Evolutionary conservation across 1,284 basidiomycete genomes (phyloP).

Genomic region (Fomitiporia mediterranea): DNA sequence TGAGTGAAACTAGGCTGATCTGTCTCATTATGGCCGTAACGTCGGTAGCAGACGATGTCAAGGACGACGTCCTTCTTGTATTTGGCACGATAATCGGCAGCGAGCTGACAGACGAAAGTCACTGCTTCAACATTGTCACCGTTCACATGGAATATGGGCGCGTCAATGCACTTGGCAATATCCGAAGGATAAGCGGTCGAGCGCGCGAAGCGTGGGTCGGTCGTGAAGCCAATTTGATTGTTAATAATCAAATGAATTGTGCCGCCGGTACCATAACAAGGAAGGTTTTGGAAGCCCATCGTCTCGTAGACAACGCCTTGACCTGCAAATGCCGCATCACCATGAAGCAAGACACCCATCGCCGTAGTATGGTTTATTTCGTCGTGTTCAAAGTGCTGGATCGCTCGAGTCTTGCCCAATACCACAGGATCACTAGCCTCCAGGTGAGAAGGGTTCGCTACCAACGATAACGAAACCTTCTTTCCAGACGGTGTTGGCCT

Average conservation of each 20-base stretch:
- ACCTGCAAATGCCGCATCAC: constrained; percentile 98
- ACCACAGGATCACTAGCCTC: constrained; percentile 98
- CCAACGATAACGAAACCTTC: constrained; percentile 95
- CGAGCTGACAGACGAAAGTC: constrained; percentile 96
- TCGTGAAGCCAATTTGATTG: constrained; percentile 99
- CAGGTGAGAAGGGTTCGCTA: constrained; percentile 97
- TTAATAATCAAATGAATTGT: constrained; percentile 99
- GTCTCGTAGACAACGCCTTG: constrained; percentile 99
- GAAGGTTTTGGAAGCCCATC: constrained; percentile 97
- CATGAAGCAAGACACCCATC: constrained; percentile 95
- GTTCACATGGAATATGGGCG: constrained; percentile 99
- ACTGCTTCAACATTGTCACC: constrained; percentile 99
- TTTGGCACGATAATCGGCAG: constrained; percentile 96
- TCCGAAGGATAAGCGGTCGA: constrained; percentile 99
- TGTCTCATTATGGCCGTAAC: constrained; percentile 98
- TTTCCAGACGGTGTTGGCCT: constrained; percentile 97
- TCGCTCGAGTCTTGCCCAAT: constrained; percentile 93
- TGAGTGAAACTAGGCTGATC: constrained; percentile 99
- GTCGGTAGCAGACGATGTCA: constrained; percentile 98
- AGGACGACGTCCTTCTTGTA: constrained; percentile 99
- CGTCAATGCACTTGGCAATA: constrained; percentile 97
- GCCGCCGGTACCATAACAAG: constrained; percentile 94
- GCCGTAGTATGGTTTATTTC: constrained; percentile 73
- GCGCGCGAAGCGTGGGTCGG: constrained; percentile 95
- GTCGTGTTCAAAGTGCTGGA: constrained; percentile 94